These are phyloP conservation scores for Flaveria robusta DNA, from an alignment of 129 eudicot species.

Conservation along the genomic window DNA sequence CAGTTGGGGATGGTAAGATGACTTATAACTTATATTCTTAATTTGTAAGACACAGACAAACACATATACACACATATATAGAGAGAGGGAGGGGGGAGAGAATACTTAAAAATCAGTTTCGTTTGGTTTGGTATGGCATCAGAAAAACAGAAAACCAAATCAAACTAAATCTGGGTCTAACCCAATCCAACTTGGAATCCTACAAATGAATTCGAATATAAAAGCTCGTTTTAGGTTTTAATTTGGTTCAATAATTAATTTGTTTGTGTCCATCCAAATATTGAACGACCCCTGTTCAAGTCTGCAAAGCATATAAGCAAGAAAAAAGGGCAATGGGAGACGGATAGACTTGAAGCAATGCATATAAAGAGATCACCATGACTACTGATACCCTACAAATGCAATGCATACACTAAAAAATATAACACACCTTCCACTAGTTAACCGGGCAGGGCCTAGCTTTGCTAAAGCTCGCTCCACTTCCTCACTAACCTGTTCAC, in stretches of 20 bases:
- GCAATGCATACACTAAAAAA: background rate
- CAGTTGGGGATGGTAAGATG: background rate
- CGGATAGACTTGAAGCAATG: background rate
- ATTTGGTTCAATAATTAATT: background rate
- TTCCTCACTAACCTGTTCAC: slow-evolving; percentile 83
- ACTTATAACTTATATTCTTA: background rate
- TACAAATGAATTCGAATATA: background rate
- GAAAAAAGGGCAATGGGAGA: background rate
- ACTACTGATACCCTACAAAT: background rate
- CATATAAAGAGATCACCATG: slow-evolving; percentile 10
- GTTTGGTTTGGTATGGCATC: background rate
- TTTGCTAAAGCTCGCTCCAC: slow-evolving; percentile 94
- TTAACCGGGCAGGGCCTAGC: slow-evolving; percentile 71
- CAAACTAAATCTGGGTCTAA: background rate
- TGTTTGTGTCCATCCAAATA: background rate
- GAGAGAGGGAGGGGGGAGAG: too few species aligned
- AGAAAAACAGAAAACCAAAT: background rate
- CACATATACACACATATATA: background rate
- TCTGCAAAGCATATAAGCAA: background rate
- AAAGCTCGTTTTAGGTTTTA: background rate
- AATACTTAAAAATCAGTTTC: background rate
- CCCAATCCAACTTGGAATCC: background rate
- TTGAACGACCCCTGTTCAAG: background rate
- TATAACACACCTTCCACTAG: slow-evolving; percentile 64
- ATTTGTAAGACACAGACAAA: background rate